phyloP scores from a whole-genome alignment of 2,329 filamentous ascomycete genomes.

The Penicillium nordicum region DNA sequence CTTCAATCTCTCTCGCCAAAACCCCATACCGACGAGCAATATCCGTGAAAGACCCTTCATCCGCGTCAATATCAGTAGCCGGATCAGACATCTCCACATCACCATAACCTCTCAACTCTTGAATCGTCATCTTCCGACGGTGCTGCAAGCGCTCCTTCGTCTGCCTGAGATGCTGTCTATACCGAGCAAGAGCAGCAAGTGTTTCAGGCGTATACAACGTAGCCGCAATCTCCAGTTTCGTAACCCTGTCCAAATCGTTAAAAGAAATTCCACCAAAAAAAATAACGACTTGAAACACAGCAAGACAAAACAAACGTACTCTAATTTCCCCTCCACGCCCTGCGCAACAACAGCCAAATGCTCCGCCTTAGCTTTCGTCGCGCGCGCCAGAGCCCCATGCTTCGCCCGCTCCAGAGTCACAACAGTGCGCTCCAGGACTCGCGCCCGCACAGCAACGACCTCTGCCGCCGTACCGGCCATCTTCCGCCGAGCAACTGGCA shows the following conservation, averaged over 20 bases:
- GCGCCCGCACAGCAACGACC: constrained; percentile 32
- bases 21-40: constrained; percentile 39
- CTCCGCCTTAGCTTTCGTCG: constrained; percentile 39
- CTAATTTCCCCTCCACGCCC: constrained; percentile 37
- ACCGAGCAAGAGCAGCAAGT: constrained; percentile 31
- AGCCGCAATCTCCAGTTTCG: constrained; percentile 36
- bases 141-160: constrained; percentile 31
- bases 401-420: constrained; percentile 42
- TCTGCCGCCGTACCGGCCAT: constrained; percentile 36
- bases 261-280: background rate
- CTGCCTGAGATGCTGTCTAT: constrained; percentile 33
- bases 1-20: constrained; percentile 38
- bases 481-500: constrained; percentile 32
- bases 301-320: constrained; percentile 26
- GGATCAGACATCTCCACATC: constrained; percentile 20
- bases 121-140: constrained; percentile 26
- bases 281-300: background rate
- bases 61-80: background rate
- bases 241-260: constrained; percentile 29
- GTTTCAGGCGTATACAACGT: constrained; percentile 40
- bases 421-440: constrained; percentile 37
- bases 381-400: constrained; percentile 36
- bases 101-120: constrained; percentile 37
- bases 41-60: constrained; percentile 31
- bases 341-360: constrained; percentile 40